Evolutionary conservation across 2,329 filamentous ascomycete species (phyloP).

Genomic region (Ascochyta viciae-villosae): DNA sequence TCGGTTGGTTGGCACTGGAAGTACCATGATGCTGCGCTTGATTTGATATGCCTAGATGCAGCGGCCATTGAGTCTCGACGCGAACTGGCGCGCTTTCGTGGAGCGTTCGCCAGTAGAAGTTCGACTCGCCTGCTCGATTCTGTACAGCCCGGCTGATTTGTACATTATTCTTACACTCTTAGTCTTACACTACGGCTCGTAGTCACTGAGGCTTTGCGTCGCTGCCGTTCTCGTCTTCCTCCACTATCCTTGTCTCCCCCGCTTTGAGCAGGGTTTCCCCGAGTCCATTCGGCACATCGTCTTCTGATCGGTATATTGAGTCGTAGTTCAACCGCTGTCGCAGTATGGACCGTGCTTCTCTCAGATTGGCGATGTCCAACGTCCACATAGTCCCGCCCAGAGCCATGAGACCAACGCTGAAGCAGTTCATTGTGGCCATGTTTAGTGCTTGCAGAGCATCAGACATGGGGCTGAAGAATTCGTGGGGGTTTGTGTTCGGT

Average conservation of each 20-base stretch:
- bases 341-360: conserved; percentile 66
- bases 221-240: conserved; percentile 18
- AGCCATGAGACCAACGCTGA: conserved; percentile 76
- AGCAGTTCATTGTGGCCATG: conserved; percentile 85
- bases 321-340: conserved; percentile 64
- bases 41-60: conserved; percentile 8
- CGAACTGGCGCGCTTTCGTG: background rate
- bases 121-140: background rate
- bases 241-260: conserved; percentile 51
- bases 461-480: conserved; percentile 66
- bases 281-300: conserved; percentile 34
- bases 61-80: background rate
- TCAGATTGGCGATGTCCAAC: conserved; percentile 69
- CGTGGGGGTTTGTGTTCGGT: conserved; percentile 59
- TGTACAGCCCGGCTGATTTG: conserved; percentile 11
- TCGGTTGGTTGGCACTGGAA: background rate
- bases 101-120: background rate
- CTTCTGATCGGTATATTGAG: conserved; percentile 55
- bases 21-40: conserved; percentile 6
- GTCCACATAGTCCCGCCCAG: conserved; percentile 77
- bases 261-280: conserved; percentile 48
- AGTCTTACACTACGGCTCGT: conserved; percentile 28
- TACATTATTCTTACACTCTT: conserved; percentile 30
- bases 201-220: conserved; percentile 25
- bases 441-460: conserved; percentile 85